phyloP scores from a whole-genome alignment of 2,329 filamentous ascomycete genomes.

The Aspergillus pseudoviridinutans region DNA sequence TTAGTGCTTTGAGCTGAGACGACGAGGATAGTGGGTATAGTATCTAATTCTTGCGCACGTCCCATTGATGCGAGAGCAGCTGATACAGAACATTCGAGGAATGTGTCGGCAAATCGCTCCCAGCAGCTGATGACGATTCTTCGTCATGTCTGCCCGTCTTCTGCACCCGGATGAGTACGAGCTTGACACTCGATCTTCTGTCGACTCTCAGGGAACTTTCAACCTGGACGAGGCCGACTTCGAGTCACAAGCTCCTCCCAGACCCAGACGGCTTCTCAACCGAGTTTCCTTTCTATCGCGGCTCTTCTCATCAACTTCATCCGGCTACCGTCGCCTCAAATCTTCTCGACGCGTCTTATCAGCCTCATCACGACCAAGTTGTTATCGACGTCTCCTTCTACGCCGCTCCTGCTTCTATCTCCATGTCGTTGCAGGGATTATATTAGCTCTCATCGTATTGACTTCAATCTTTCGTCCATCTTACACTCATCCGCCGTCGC shows the following conservation, averaged over 20 bases:
- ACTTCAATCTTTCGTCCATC: conserved; percentile 52
- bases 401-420: conserved; percentile 31
- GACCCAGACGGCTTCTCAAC: conserved; percentile 20
- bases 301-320: conserved; percentile 24
- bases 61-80: neutral
- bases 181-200: conserved; percentile 36
- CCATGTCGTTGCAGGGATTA: conserved; percentile 21
- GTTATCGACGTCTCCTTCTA: conserved; percentile 24
- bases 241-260: conserved; percentile 32
- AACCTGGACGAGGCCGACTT: conserved; percentile 42
- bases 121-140: conserved; percentile 9
- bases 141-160: conserved; percentile 35
- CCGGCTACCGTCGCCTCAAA: conserved; percentile 30
- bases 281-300: conserved; percentile 24
- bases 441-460: conserved; percentile 35
- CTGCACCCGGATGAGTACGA: conserved; percentile 42
- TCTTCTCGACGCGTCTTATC: conserved; percentile 22
- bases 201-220: conserved; percentile 39
- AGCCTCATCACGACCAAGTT: conserved; percentile 19
- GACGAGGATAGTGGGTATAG: neutral
- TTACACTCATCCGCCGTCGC: conserved; percentile 52
- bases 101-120: conserved; percentile 12
- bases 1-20: neutral
- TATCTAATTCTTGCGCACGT: neutral
- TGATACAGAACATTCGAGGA: conserved; percentile 8